Conservation (phyloP, 257 asterid species). For the Coffea eugenioides region DNA sequence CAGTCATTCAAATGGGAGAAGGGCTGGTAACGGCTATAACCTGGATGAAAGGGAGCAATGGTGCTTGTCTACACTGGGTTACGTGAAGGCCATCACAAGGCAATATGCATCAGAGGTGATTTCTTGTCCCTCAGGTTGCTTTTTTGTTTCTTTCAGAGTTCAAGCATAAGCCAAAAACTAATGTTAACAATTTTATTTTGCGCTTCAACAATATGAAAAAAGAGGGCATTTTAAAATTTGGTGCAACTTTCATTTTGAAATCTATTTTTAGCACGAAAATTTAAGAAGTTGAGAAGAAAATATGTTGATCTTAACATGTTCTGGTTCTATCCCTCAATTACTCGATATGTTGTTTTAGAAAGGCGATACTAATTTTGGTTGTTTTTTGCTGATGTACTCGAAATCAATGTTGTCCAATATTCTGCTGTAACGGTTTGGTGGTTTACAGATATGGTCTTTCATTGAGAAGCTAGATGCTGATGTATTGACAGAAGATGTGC, state of each 20-base stretch:
- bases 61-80: constrained; percentile 91
- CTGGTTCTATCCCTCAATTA: background rate
- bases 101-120: constrained; percentile 93
- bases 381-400: background rate
- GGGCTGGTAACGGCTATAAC: constrained; percentile 45
- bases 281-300: background rate
- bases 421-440: background rate
- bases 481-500: constrained; percentile 70
- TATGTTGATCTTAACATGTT: background rate
- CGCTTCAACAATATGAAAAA: background rate
- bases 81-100: constrained; percentile 87
- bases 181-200: background rate
- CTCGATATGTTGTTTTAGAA: background rate
- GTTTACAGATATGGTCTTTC: constrained; percentile 74
- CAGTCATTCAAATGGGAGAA: constrained; percentile 56
- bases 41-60: constrained; percentile 89
- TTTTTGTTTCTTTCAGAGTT: constrained; percentile 10
- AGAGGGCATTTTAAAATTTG: background rate
- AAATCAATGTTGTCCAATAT: background rate
- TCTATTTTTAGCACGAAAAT: background rate
- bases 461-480: constrained; percentile 75
- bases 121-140: constrained; percentile 8
- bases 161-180: background rate
- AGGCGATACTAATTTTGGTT: background rate
- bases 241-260: background rate